Evolutionary conservation across 768 basidiomycete species (phyloP).

Genomic region (Naganishia onofrii): DNA sequence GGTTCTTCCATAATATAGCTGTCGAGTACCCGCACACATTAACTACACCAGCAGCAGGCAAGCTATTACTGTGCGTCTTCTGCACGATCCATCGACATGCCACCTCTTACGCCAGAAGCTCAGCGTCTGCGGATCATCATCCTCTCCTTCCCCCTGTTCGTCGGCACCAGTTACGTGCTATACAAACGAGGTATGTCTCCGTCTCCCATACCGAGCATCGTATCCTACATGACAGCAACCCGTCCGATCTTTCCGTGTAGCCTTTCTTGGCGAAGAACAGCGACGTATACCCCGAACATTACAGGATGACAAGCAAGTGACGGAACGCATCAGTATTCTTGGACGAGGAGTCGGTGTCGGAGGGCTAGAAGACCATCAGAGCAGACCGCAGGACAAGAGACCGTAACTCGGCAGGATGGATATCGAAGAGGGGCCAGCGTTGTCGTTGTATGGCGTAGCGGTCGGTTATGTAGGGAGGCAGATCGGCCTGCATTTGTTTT

Average conservation of each 20-base stretch:
- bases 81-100: neutral
- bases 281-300: conserved; percentile 26
- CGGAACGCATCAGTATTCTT: conserved; percentile 17
- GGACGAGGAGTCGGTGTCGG: conserved; percentile 17
- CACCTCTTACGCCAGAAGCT: conserved; percentile 23
- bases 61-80: neutral
- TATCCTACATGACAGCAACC: neutral
- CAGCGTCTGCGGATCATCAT: conserved; percentile 30
- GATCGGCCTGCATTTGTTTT: too few species aligned
- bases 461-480: too few species aligned
- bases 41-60: too few species aligned
- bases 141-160: conserved; percentile 33
- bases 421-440: neutral
- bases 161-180: conserved; percentile 30
- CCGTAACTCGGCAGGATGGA: neutral
- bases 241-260: neutral
- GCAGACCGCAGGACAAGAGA: neutral
- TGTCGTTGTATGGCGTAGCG: too few species aligned
- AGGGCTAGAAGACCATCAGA: conserved; percentile 2
- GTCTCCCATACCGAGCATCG: neutral
- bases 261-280: conserved; percentile 33
- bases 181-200: conserved; percentile 32
- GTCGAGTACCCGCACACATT: too few species aligned
- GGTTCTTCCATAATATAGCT: too few species aligned
- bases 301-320: conserved; percentile 11